phyloP scores from a whole-genome alignment of 441 rosid genomes.

The Rhodomyrtus psidioides region DNA sequence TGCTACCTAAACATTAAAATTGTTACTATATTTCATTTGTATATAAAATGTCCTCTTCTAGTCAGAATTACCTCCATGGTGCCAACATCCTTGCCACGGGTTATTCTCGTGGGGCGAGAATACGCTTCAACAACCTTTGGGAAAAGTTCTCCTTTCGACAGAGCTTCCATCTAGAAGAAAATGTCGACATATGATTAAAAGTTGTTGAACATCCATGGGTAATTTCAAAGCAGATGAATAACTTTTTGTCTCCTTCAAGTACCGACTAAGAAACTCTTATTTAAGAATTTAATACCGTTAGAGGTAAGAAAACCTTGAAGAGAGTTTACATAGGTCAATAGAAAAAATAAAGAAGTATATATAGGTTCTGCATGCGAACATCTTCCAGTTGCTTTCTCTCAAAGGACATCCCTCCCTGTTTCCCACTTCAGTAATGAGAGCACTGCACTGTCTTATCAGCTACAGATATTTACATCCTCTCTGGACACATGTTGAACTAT shows the following conservation, averaged over 20 bases:
- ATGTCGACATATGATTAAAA: neutral
- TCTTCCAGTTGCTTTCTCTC: neutral
- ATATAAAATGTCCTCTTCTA: neutral
- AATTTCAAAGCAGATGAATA: neutral
- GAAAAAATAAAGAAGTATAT: neutral
- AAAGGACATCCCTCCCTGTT: neutral
- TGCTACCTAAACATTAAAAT: neutral
- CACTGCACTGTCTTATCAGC: neutral
- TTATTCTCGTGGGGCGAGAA: conserved; percentile 96
- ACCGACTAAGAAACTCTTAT: neutral
- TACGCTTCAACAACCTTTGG: conserved; percentile 86
- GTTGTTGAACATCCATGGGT: neutral
- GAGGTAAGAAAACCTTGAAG: neutral
- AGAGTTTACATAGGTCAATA: neutral
- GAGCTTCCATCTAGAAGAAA: conserved; percentile 62
- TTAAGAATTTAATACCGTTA: neutral
- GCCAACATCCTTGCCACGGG: conserved; percentile 80
- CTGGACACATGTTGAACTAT: neutral
- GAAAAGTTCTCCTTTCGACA: conserved; percentile 54
- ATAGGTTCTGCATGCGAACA: neutral
- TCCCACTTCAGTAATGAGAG: neutral
- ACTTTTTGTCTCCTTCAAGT: neutral
- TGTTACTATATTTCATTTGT: neutral
- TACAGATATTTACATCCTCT: neutral
- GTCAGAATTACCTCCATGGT: conserved; percentile 43